Evolutionary conservation across 331 rosid genomes (phyloP).

Genomic region (Spiraea crenata): DNA sequence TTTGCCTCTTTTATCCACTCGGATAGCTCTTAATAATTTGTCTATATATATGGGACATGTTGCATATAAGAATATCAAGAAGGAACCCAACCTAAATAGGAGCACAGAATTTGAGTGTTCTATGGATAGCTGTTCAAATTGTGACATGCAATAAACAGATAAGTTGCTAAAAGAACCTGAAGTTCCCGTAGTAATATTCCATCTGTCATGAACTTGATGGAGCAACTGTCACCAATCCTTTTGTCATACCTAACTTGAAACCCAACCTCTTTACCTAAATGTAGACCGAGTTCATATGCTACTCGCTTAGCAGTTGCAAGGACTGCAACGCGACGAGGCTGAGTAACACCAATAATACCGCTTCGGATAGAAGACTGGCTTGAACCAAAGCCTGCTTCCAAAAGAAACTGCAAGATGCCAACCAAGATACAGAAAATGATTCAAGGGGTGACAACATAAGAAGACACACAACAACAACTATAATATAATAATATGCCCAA

Average conservation of each 20-base stretch:
- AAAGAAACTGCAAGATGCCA: slow-evolving; percentile 60
- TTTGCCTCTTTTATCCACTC: too few relatives aligned
- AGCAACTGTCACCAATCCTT: slow-evolving; percentile 69
- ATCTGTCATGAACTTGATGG: slow-evolving; percentile 96
- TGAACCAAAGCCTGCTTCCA: slow-evolving; percentile 92
- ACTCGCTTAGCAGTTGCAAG: slow-evolving; percentile 94
- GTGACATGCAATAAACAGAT: slow-evolving; percentile 8
- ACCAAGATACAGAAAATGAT: slow-evolving; percentile 8
- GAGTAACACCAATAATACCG: slow-evolving; percentile 91
- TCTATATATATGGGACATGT: too few relatives aligned
- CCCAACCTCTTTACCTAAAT: slow-evolving; percentile 77
- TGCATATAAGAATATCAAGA: not conserved
- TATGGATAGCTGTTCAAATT: slow-evolving; percentile 10
- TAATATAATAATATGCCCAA: slow-evolving; percentile 17
- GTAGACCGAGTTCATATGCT: slow-evolving; percentile 81
- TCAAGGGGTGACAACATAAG: slow-evolving; percentile 17
- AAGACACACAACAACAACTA: slow-evolving; percentile 5
- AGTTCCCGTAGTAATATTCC: slow-evolving; percentile 91
- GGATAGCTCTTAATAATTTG: too few relatives aligned
- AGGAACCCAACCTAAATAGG: too few relatives aligned
- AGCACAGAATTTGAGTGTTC: not conserved
- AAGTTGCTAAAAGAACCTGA: slow-evolving; percentile 55
- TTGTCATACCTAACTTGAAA: slow-evolving; percentile 95
- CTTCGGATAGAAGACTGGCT: slow-evolving; percentile 37
- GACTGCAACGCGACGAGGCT: slow-evolving; percentile 96